These are phyloP conservation scores for Blastocystis sp. DNA, from an alignment of 352 stramenopile genomes.

Conservation along the genomic window DNA sequence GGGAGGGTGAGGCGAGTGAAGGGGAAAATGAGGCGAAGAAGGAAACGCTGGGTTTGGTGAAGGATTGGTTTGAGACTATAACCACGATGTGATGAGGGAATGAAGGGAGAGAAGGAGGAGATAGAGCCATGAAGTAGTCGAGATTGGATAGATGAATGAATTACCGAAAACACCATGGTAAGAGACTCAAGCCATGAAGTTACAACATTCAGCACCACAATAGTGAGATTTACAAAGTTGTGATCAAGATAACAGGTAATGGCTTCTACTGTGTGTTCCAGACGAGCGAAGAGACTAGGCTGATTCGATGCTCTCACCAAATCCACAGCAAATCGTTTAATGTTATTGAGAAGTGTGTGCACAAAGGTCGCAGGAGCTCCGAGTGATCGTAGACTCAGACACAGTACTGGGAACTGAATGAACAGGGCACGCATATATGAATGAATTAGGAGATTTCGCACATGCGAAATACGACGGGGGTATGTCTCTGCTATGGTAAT, in stretches of 20 bases:
- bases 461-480: not conserved
- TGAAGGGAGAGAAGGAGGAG: not conserved
- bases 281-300: not conserved
- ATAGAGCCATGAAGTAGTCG: not conserved
- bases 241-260: not conserved
- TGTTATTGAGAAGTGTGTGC: not conserved
- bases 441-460: not conserved
- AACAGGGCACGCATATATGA: not conserved
- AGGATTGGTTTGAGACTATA: not conserved
- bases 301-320: not conserved
- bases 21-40: not conserved
- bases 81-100: not conserved
- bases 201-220: not conserved
- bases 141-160: not conserved
- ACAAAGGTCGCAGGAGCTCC: not conserved
- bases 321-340: not conserved
- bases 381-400: not conserved
- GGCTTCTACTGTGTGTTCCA: not conserved
- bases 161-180: not conserved
- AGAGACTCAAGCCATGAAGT: not conserved
- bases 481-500: conserved; percentile 4
- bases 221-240: not conserved
- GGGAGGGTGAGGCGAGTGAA: not conserved
- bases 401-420: not conserved
- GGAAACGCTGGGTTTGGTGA: not conserved